Base-by-base conservation (phyloP, 2,329 filamentous ascomycete genomes). In the Immersiporthe knoxdaviesiana region DNA sequence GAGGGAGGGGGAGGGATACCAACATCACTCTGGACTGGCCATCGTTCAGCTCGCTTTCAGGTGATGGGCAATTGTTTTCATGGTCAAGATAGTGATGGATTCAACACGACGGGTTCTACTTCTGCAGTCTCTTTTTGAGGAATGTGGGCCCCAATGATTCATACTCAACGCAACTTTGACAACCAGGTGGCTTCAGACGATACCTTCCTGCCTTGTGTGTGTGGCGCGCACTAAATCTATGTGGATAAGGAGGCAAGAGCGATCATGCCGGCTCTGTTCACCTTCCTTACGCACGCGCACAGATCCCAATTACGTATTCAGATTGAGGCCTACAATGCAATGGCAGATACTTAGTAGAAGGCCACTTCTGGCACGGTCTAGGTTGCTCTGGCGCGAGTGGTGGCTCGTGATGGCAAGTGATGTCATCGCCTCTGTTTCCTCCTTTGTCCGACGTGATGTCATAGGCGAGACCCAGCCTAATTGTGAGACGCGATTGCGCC, bases 11-110 rank as follows among this genome's bases (percentile, higher is more conserved):
- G n/a, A n/a, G 59, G 63, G 35, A 52, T 59, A 68, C 63, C 62
- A 68, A 61, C 62, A 24, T 65, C 67, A 68, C 67, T 68, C 63
- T 41, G 56, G 32, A 60, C 60, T 41, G 16, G 54, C 24, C 41
- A 50, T 44, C 24, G 35, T n/a, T 50, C 41, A 32, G 39, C 39
- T 60, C 32, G 8, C 35, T 37, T 37, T 16, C 35, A n/a, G 16
- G 24, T 24, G n/a, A 39, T 30, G 24, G 35, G 18, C 35, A 37
- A 37, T n/a, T 47, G 24, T 47, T 44, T 67, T 39, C 1, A 32
- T 44, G 27, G 12, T n/a, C 21, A 58, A 27, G 30, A 47, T n/a
- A 62, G 35, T 58, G 12, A 65, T 44, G 32, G 41, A 54, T 52
- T 44, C 12, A 12, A 66, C 18, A 30, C 27, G 39, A 61, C 21